Conservation (phyloP, 495 filamentous ascomycete species). For the Penicillium odoratum region DNA sequence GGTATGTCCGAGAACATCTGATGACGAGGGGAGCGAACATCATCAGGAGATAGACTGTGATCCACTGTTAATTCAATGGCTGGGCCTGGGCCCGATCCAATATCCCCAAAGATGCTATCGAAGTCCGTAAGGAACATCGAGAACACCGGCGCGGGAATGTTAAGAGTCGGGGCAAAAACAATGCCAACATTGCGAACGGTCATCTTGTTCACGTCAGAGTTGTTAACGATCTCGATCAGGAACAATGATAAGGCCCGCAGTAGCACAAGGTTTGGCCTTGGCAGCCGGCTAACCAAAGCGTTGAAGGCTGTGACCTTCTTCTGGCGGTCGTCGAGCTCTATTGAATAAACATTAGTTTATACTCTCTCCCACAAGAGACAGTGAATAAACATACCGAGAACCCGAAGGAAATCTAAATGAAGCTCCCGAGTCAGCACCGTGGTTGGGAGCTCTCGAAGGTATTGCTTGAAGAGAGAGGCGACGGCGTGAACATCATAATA, state of each 20-base stretch:
- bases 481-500: constrained; percentile 97
- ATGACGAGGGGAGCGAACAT: constrained; percentile 63
- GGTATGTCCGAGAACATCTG: constrained; percentile 72
- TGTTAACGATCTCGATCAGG: constrained; percentile 84
- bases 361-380: background rate
- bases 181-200: constrained; percentile 96
- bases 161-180: constrained; percentile 96
- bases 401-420: constrained; percentile 82
- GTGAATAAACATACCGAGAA: constrained; percentile 63
- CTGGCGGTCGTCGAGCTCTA: constrained; percentile 64
- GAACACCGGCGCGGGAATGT: constrained; percentile 94
- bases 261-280: constrained; percentile 74
- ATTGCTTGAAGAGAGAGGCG: constrained; percentile 90
- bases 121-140: constrained; percentile 92
- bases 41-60: constrained; percentile 52
- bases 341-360: constrained; percentile 11
- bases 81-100: constrained; percentile 17
- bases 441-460: constrained; percentile 86
- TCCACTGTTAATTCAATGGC: constrained; percentile 46
- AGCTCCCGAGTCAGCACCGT: constrained; percentile 89
- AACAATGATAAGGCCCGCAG: constrained; percentile 82
- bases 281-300: constrained; percentile 79
- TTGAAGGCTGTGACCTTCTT: constrained; percentile 85
- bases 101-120: constrained; percentile 75
- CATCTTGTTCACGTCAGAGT: constrained; percentile 95